Base-by-base conservation (phyloP, 2,329 filamentous ascomycete species). In the Herpotrichia juniperi region DNA sequence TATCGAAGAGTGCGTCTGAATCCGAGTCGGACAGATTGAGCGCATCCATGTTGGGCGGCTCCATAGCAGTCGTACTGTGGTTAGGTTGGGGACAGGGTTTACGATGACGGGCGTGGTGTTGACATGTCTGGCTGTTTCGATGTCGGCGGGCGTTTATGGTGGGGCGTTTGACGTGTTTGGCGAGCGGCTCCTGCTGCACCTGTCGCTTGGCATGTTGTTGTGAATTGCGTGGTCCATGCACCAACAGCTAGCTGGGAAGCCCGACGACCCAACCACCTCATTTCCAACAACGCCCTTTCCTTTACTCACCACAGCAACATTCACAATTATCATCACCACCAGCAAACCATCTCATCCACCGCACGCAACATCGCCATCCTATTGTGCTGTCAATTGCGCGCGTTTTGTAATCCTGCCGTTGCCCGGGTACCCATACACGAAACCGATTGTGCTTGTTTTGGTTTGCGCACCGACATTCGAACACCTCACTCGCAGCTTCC, bases 1-100 rank as follows among this genome's bases (percentile, higher is more conserved):
- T 72, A 59, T 74, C 79, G 71, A 86, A 86, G 39, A 86, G 76
- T 51, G 82, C 81, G 58, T 84, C 81, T 14, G 78, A 77, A 54
- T 83, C 77, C 21, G 82, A 81, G 53, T 85, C 82, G 26, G 81
- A 83, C 28, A 84, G 73, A 51, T 76, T 74, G 17, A 81, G 74
- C 54, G 76, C 77, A 49, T 82, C 78, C 63, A 84, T 77, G 59
- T 81, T 76, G 51, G 80, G 78, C 34, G 75, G 57, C 43, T 66
- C 59, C 66, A 68, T 71, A 34, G 53, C 48, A 30, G 19, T 28
- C 28, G 37, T 24, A 39, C 43, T 55, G 49, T 11, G 39, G 9
- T 16, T 26, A 9, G 4, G 34, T 6, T 19, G 19, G 17, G 14
- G 34, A 40, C 37, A 11, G 21, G 19, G 37, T 40, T 25, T 24